These are phyloP conservation scores for Allomyces macrogynus DNA, from an alignment of 192 early-diverging fungal species.

Conservation along the genomic window DNA sequence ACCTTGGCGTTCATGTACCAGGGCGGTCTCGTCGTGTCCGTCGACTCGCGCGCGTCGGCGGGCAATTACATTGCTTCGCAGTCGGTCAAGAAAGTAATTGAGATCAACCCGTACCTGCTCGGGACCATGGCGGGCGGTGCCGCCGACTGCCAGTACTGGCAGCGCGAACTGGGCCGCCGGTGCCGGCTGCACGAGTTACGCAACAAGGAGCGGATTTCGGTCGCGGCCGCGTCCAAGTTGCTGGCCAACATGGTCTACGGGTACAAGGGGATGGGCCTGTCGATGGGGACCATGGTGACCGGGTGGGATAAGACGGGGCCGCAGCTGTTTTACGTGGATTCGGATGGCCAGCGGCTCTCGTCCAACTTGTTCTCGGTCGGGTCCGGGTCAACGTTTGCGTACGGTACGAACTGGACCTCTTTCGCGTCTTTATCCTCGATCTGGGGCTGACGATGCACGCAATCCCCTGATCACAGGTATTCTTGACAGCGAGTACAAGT, in stretches of 20 bases:
- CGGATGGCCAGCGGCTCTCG: slow-evolving; percentile 72
- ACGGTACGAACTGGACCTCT: no score
- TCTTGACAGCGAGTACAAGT: slow-evolving; percentile 68
- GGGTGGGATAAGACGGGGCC: slow-evolving; percentile 97
- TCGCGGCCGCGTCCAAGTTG: slow-evolving; percentile 92
- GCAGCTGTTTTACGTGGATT: slow-evolving; percentile 88
- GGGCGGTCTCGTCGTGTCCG: slow-evolving; percentile 78
- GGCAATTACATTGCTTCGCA: slow-evolving; percentile 80
- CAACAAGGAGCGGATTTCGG: slow-evolving; percentile 97
- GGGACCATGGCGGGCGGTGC: slow-evolving; percentile 99
- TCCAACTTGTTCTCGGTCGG: slow-evolving; percentile 89
- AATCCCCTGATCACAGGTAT: slow-evolving; percentile 34
- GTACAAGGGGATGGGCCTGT: slow-evolving; percentile 97
- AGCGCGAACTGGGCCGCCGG: slow-evolving; percentile 83
- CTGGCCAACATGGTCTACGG: slow-evolving; percentile 89
- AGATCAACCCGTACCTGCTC: slow-evolving; percentile 94
- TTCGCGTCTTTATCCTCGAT: no score
- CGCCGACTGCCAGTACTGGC: slow-evolving; percentile 96
- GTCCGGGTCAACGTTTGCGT: slow-evolving; percentile 96
- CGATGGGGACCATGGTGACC: slow-evolving; percentile 98
- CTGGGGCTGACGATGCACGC: no score
- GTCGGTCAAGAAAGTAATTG: slow-evolving; percentile 94
- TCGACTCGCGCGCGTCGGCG: slow-evolving; percentile 87
- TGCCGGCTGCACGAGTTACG: slow-evolving; percentile 85
- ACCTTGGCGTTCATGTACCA: slow-evolving; percentile 96